A percentile compares a stretch with the other conserved stretches of the same genome.
phyloP scores from a whole-genome alignment of 129 eudicot species.

The Artemisia tridentata region DNA sequence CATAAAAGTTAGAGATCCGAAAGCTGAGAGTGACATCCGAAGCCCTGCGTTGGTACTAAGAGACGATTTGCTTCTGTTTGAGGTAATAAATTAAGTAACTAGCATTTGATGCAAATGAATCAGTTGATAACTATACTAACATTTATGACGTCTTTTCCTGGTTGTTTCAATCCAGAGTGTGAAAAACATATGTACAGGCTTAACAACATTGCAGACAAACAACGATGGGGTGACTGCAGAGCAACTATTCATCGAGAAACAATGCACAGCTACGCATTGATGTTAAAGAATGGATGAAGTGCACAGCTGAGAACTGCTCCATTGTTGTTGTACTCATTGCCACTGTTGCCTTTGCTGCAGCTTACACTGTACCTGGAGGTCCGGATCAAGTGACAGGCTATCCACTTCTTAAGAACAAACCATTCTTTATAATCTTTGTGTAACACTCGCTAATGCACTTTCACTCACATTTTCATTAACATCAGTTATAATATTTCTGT shows the following conservation, averaged over 20 bases:
- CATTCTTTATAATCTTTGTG: slow-evolving; percentile 22
- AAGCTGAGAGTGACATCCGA: slow-evolving; percentile 11
- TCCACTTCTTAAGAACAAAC: slow-evolving; percentile 15
- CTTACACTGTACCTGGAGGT: slow-evolving; percentile 37
- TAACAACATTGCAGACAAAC: slow-evolving; percentile 17
- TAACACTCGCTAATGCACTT: slow-evolving; percentile 28
- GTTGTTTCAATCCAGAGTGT: slow-evolving; percentile 7
- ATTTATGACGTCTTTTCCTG: too few species aligned
- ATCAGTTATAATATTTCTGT: slow-evolving; percentile 21
- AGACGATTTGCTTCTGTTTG: slow-evolving; percentile 31
- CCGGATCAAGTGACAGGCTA: slow-evolving; percentile 11
- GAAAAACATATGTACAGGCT: slow-evolving; percentile 1
- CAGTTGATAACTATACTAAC: too few species aligned
- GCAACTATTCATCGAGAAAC: slow-evolving; percentile 12
- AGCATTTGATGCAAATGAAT: too few species aligned
- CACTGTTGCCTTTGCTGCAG: slow-evolving; percentile 37
- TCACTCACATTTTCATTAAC: slow-evolving; percentile 31
- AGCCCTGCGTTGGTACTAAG: slow-evolving; percentile 26
- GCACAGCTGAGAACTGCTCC: slow-evolving; percentile 35
- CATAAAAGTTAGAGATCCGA: not conserved
- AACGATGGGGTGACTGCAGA: slow-evolving; percentile 14
- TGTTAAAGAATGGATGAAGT: slow-evolving; percentile 36
- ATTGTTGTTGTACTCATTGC: slow-evolving; percentile 36
- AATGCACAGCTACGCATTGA: slow-evolving; percentile 12
- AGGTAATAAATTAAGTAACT: slow-evolving; percentile 13